Base-by-base conservation (phyloP, 2,329 filamentous ascomycete genomes). In the Cercospora citrullina region DNA sequence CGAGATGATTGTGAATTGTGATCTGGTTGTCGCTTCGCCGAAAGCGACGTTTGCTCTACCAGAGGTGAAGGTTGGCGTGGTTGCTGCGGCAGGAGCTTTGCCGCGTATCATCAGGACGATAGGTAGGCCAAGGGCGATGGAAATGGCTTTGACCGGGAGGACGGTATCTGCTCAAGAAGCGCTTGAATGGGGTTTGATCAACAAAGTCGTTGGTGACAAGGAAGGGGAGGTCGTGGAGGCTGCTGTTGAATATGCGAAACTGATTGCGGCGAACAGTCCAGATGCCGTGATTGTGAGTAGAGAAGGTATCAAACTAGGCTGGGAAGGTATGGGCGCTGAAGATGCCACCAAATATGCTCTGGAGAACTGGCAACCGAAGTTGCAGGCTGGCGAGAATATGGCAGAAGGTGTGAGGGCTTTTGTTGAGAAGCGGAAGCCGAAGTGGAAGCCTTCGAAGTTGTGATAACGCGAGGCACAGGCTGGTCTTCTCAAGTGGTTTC, bases 281-380 rank as follows among this genome's bases (percentile, higher is more conserved):
- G 92, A 95, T 79, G 84, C 89, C 26, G 86, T 94, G 33, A 87
- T 94, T 74, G 89, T 92, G n/a, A 89, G 84, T 68, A 84, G 91
- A 23, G 89, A 89, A 75, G 91, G 91, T 0, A 75, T 95, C 61
- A 87, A 90, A 78, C 79, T 91, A 71, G 91, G 89, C 0, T 93
- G 90, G 90, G 91, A 92, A 73, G 86, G 84, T 0, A 80, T 89
- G 21, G 87, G 89, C 10, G 90, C 89, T 0, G 87, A 89, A 77
- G 84, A 86, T 69, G 90, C 81, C 9, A 91, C 88, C 39, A 81
- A 81, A 68, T 75, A 87, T 70, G 77, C 91, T 65, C 82, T 84
- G 16, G 83, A 87, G 64, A 84, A 84, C 1, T 86, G 89, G 82
- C 89, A 87, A 74, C 81, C 81, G 64, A 82, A 82, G 68, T 83